Base-by-base conservation (phyloP, 306 rosid genomes). In the Erythrophleum fordii region DNA sequence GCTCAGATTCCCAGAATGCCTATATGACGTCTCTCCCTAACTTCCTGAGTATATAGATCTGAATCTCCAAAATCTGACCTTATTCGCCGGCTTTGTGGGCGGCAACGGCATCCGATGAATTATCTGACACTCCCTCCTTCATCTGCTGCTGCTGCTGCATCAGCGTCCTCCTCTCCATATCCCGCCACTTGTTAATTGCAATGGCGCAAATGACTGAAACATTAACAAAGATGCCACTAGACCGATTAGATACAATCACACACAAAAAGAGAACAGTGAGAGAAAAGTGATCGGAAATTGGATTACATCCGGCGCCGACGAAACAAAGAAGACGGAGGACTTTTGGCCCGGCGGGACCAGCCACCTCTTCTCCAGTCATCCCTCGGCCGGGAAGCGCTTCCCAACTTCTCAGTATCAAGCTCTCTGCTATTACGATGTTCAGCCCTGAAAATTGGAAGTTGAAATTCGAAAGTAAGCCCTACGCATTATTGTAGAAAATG, bases 281-380 rank as follows among this genome's bases (percentile, higher is more conserved):
- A 29, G 52, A 68, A 5, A 18, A 28, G 46, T 14, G 22, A 78
- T 41, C 45, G 70, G 80, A 52, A 71, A 75, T n/a, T 56, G 69
- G 83, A 79, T 73, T 89, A 95, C 99, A 89, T 87, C 78, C 99
- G 29, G 96, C 98, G 66, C 98, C 96, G 80, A 88, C 78, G 82
- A 93, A 91, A 72, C 61, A 93, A 41, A 93, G 72, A 12, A 93
- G 77, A 59, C 94, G 97, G 45, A 77, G 56, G 73, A 89, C 58
- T 87, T 95, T 95, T n/a, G 98, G 97, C 37, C 94, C 97, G 6
- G 97, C 81, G n/a, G 99, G 99, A 10, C 99, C 97, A 0, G 90
- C 64, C 2, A 73, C 31, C 86, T 91, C 97, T 85, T 95, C 99
- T 60, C 97, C 93, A 51, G 85, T 85, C 98, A 95, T 91, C 25